Evolutionary conservation across 2,329 filamentous ascomycete species (phyloP), one percentile per base, ranked within the genome.

Genomic region (Hypomyces rosellus): DNA sequence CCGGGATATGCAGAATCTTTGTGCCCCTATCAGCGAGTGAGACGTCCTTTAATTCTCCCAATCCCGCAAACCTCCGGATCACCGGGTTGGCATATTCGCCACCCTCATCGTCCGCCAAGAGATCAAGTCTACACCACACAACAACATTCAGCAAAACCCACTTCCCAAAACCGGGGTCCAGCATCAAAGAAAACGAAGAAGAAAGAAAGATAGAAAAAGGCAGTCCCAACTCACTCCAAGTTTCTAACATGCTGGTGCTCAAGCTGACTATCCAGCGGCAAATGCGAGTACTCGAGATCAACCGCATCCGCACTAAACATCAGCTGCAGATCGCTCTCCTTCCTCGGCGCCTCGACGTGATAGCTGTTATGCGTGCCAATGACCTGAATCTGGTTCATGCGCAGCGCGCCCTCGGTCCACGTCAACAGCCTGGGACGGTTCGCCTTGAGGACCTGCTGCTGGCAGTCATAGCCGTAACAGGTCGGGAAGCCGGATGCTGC

Each of bases 331-430:
- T 62, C 55, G 34, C 68, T 67, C 55, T 75, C 74, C n/a, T 63
- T 61, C 1, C 67, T 62, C 2, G 65, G 64, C 20, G 72, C 63
- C 54, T 77, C 74, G 37, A 69, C 65, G 53, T 78, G 74, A 60
- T 77, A 78, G 54, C 69, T 73, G 60, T 77, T 77, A 59, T 77
- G 74, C 0, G 74, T 75, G 55, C 74, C 74, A 36, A 76, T 62
- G 39, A 77, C 69, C 57, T 77, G 74, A 43, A 77, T 71, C 43
- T 77, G 72, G 59, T 77, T 77, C 64, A 78, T 70, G 46, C 73
- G 74, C 46, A 76, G 59, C 14, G 54, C 51, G 18, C 55, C 52
- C 14, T 56, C 39, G 13, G 63, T 58, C 50, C 50, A 51, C 9
- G 43, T 36, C 36, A 51, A 36, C 34, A 45, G 40, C 1, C 45